A percentile compares a stretch with the other conserved stretches of the same genome.
These are phyloP conservation scores for Earliella scabrosa DNA, from an alignment of 1,284 basidiomycete genomes.

Conservation along the genomic window DNA sequence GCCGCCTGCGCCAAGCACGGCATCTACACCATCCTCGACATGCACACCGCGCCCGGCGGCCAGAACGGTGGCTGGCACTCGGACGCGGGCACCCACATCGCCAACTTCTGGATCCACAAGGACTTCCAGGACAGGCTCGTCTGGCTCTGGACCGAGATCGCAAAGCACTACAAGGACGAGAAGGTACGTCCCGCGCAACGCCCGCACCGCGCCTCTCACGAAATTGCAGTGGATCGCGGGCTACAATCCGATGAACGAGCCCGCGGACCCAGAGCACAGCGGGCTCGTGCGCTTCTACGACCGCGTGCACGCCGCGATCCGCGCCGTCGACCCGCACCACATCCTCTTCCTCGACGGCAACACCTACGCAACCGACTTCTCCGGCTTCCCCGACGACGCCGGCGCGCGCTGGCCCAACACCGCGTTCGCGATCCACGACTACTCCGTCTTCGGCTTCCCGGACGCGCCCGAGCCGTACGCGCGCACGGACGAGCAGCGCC, in stretches of 20 bases:
- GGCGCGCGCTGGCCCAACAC: slow-evolving; percentile 62
- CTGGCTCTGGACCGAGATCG: slow-evolving; percentile 73
- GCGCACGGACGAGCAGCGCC: slow-evolving; percentile 56
- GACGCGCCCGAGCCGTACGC: slow-evolving; percentile 60
- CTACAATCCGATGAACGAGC: slow-evolving; percentile 82
- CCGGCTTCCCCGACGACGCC: slow-evolving; percentile 62
- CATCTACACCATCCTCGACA: slow-evolving; percentile 65
- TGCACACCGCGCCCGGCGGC: slow-evolving; percentile 65
- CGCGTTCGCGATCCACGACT: slow-evolving; percentile 81
- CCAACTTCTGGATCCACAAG: slow-evolving; percentile 73
- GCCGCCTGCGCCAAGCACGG: slow-evolving; percentile 59
- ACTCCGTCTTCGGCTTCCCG: slow-evolving; percentile 73
- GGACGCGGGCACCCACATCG: slow-evolving; percentile 57
- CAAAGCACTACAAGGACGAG: slow-evolving; percentile 66
- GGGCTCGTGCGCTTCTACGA: slow-evolving; percentile 67
- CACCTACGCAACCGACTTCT: slow-evolving; percentile 79
- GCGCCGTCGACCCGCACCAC: slow-evolving; percentile 67
- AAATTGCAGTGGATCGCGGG: slow-evolving; percentile 59
- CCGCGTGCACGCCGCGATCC: slow-evolving; percentile 64
- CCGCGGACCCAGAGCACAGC: slow-evolving; percentile 60
- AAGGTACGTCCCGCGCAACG: slow-evolving; percentile 5
- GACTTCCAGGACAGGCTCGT: slow-evolving; percentile 77
- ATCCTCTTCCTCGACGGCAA: slow-evolving; percentile 73
- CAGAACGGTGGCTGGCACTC: slow-evolving; percentile 62
- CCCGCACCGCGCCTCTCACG: neutral